Conservation (phyloP, 495 filamentous ascomycete species). For the Filosporella fistucella region DNA sequence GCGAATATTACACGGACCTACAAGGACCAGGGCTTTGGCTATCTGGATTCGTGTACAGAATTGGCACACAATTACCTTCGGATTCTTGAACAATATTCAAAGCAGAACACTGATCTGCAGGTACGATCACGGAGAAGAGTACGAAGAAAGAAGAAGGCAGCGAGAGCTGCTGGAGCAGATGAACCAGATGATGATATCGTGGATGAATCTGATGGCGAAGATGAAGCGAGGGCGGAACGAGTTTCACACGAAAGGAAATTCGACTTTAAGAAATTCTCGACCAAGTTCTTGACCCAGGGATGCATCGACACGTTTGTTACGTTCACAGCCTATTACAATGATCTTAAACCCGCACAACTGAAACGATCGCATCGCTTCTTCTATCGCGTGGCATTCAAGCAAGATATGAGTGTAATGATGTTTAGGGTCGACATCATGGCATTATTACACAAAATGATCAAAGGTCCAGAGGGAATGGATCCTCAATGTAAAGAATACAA, state of each 20-base stretch:
- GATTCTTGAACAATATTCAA: slow-evolving; percentile 89
- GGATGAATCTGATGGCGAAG: slow-evolving; percentile 71
- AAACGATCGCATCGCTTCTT: slow-evolving; percentile 96
- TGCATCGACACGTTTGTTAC: slow-evolving; percentile 86
- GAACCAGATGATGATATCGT: slow-evolving; percentile 43
- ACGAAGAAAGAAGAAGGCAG: slow-evolving; percentile 63
- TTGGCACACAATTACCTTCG: slow-evolving; percentile 86
- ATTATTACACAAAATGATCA: slow-evolving; percentile 87
- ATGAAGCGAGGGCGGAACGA: slow-evolving; percentile 60
- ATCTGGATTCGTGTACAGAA: slow-evolving; percentile 89
- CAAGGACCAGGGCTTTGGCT: slow-evolving; percentile 91
- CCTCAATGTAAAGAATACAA: slow-evolving; percentile 57
- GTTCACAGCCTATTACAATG: slow-evolving; percentile 75
- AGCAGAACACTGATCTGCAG: slow-evolving; percentile 90
- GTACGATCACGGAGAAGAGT: slow-evolving; percentile 72
- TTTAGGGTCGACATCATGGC: slow-evolving; percentile 88
- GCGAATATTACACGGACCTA: slow-evolving; percentile 73
- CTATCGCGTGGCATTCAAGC: slow-evolving; percentile 91
- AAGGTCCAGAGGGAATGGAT: slow-evolving; percentile 78
- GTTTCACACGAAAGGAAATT: slow-evolving; percentile 83
- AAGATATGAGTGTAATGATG: slow-evolving; percentile 81
- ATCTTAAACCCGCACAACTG: slow-evolving; percentile 74
- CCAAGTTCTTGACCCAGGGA: slow-evolving; percentile 75
- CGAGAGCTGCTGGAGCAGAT: slow-evolving; percentile 26
- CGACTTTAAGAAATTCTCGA: slow-evolving; percentile 80